phyloP scores from a whole-genome alignment of 345 rosid species.

The Eucalyptus cladocalyx region DNA sequence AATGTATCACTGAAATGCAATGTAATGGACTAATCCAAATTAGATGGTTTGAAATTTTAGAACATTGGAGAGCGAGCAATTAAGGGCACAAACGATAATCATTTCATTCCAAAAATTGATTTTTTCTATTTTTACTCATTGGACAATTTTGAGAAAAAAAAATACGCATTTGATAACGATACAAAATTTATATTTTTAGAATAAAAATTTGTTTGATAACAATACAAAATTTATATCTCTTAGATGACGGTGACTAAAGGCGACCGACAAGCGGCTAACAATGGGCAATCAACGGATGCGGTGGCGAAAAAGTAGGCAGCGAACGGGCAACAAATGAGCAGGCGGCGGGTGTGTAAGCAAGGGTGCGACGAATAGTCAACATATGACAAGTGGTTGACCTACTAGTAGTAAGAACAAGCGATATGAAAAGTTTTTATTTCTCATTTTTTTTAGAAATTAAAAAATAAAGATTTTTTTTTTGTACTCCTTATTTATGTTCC shows the following conservation, averaged over 20 bases:
- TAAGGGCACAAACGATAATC: fast-evolving
- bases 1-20: fast-evolving
- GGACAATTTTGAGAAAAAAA: too few species aligned
- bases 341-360: fast-evolving
- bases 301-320: too few species aligned
- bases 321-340: fast-evolving
- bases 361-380: fast-evolving
- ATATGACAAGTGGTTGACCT: fast-evolving
- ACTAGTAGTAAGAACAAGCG: fast-evolving
- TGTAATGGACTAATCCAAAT: too few species aligned
- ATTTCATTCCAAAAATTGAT: too few species aligned
- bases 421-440: too few species aligned
- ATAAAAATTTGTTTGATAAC: fast-evolving
- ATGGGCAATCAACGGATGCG: fast-evolving
- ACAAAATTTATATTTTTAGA: fast-evolving
- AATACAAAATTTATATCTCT: too few species aligned
- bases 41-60: too few species aligned
- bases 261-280: fast-evolving
- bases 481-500: fast-evolving
- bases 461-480: too few species aligned
- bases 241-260: fast-evolving
- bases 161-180: too few species aligned
- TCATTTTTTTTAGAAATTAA: fast-evolving
- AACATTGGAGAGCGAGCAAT: too few species aligned
- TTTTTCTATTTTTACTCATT: too few species aligned